These are phyloP conservation scores for Jasminum sambac DNA, from an alignment of 257 asterid genomes.

Conservation along the genomic window DNA sequence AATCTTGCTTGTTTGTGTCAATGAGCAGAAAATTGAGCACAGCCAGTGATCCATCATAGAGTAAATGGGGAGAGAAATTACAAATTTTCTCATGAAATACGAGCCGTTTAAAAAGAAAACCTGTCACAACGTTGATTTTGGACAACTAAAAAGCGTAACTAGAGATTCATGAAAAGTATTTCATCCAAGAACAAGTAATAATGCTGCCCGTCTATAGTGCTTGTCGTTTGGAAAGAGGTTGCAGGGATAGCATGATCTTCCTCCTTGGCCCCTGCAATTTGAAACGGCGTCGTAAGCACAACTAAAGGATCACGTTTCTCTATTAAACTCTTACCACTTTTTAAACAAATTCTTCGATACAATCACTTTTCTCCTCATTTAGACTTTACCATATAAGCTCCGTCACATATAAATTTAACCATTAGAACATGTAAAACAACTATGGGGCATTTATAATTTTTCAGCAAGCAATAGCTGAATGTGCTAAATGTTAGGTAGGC, in stretches of 20 bases:
- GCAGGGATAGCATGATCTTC: slow-evolving; percentile 65
- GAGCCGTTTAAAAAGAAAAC: slow-evolving; percentile 12
- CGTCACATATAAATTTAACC: neutral
- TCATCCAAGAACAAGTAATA: slow-evolving; percentile 15
- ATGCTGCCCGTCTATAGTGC: slow-evolving; percentile 31
- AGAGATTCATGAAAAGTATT: slow-evolving; percentile 13
- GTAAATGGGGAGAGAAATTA: neutral
- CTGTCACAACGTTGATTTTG: slow-evolving; percentile 23
- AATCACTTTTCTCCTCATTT: too few species aligned
- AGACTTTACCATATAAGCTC: neutral
- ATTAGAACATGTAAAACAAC: neutral
- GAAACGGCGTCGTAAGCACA: slow-evolving; percentile 1
- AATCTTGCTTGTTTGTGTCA: too few species aligned
- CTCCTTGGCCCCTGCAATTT: slow-evolving; percentile 87
- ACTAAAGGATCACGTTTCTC: neutral
- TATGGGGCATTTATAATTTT: neutral
- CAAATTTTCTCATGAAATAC: slow-evolving; percentile 1
- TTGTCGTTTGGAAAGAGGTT: slow-evolving; percentile 54
- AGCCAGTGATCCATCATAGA: neutral
- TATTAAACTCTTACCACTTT: too few species aligned
- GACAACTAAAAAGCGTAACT: slow-evolving; percentile 18
- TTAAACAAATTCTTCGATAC: too few species aligned
- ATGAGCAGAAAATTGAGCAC: neutral
- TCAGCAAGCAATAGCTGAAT: slow-evolving; percentile 1
- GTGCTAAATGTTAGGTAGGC: neutral